Percentiles rank a stretch among this genome's conserved stretches.
These are phyloP conservation scores for Pichia heedii DNA, from an alignment of 805 yeast genomes.

Conservation along the genomic window DNA sequence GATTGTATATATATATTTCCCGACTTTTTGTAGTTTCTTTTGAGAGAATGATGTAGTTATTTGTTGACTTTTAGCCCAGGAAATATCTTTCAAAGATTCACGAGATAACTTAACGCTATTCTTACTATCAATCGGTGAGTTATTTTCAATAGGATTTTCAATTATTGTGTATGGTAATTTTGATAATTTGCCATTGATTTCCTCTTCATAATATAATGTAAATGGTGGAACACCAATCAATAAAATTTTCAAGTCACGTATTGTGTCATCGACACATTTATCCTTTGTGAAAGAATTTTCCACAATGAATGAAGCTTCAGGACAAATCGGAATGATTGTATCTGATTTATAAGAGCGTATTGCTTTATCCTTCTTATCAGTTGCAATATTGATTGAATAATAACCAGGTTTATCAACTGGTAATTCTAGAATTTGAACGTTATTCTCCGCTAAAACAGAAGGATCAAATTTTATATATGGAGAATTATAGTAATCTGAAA, in stretches of 20 bases:
- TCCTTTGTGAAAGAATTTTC: conserved; percentile 27
- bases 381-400: conserved; percentile 61
- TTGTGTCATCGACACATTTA: conserved; percentile 54
- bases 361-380: conserved; percentile 48
- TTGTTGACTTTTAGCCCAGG: conserved; percentile 26
- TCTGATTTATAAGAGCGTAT: conserved; percentile 53
- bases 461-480: conserved; percentile 16
- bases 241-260: conserved; percentile 33
- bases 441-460: conserved; percentile 22
- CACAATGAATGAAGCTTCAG: conserved; percentile 46
- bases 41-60: conserved; percentile 23
- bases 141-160: conserved; percentile 37
- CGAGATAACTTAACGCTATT: conserved; percentile 16
- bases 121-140: conserved; percentile 33
- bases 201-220: conserved; percentile 44
- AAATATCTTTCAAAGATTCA: conserved; percentile 30
- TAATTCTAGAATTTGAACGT: conserved; percentile 51
- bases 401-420: conserved; percentile 65
- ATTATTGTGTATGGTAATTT: conserved; percentile 25
- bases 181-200: conserved; percentile 27
- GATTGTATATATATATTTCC: conserved; percentile 47
- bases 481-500: conserved; percentile 17
- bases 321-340: conserved; percentile 67
- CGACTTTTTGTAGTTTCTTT: conserved; percentile 29
- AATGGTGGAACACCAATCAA: conserved; percentile 76